These are phyloP conservation scores for Penicillium crustosum DNA, from an alignment of 2,329 filamentous ascomycete genomes.

Conservation along the genomic window DNA sequence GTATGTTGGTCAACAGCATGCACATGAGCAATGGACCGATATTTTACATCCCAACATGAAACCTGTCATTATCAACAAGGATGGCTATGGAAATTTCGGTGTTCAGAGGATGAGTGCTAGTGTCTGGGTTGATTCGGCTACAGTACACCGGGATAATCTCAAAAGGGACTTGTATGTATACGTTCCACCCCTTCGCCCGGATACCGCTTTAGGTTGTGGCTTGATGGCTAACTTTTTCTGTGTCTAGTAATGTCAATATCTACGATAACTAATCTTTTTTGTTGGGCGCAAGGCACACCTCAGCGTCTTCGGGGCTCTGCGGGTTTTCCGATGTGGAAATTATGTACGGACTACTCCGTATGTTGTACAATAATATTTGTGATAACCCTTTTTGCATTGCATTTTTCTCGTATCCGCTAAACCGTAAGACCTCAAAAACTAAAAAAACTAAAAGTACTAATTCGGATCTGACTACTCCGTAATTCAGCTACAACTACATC, in stretches of 20 bases:
- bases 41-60: conserved; percentile 55
- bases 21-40: conserved; percentile 64
- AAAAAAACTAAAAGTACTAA: not conserved
- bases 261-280: conserved; percentile 10
- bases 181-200: no score
- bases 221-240: not conserved
- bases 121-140: conserved; percentile 61
- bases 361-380: not conserved
- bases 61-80: conserved; percentile 57
- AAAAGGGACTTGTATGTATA: conserved; percentile 15
- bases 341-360: not conserved
- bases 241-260: conserved; percentile 12
- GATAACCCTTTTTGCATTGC: not conserved
- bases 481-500: not conserved
- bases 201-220: not conserved
- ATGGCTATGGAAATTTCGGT: conserved; percentile 60
- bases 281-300: not conserved
- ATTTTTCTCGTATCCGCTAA: not conserved
- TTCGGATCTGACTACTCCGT: not conserved
- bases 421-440: no score
- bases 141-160: conserved; percentile 24
- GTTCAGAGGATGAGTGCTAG: conserved; percentile 56
- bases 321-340: not conserved
- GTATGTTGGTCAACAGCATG: conserved; percentile 59
- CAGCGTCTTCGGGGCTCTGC: not conserved